These are phyloP conservation scores for Calonectria honghensis DNA, from an alignment of 2,329 filamentous ascomycete species.

Conservation along the genomic window DNA sequence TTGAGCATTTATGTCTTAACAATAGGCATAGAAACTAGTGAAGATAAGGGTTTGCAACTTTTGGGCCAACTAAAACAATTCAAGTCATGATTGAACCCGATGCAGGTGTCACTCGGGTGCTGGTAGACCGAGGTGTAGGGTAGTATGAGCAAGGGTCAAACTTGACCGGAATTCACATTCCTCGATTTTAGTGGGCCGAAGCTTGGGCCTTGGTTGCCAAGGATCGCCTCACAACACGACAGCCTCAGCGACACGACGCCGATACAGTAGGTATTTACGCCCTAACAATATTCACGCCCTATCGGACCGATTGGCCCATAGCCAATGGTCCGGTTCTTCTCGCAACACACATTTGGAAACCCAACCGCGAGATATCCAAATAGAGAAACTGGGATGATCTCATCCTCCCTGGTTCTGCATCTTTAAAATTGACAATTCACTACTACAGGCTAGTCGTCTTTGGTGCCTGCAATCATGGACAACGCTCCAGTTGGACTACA, in stretches of 20 bases:
- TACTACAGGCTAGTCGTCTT: no score
- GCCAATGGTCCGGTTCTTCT: no score
- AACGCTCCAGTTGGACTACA: no score
- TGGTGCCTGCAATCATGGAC: no score
- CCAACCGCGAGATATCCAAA: neutral
- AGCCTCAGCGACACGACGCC: no score
- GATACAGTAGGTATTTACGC: no score
- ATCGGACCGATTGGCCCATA: no score
- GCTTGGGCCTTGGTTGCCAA: no score
- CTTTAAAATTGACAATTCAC: neutral
- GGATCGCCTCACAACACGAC: no score
- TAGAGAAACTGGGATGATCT: neutral
- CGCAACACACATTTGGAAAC: neutral
- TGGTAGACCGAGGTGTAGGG: neutral
- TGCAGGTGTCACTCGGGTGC: neutral
- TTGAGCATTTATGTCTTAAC: neutral
- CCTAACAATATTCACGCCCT: no score
- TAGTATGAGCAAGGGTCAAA: neutral
- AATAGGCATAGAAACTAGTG: neutral
- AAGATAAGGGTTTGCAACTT: neutral
- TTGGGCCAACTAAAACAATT: neutral
- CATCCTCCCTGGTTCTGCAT: neutral
- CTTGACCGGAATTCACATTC: neutral
- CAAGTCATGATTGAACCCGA: neutral
- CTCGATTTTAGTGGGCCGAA: neutral